A percentile compares a stretch with the other conserved stretches of the same genome.
These are phyloP conservation scores for Zymoseptoria ardabiliae DNA, from an alignment of 2,329 filamentous ascomycete species.

Conservation along the genomic window DNA sequence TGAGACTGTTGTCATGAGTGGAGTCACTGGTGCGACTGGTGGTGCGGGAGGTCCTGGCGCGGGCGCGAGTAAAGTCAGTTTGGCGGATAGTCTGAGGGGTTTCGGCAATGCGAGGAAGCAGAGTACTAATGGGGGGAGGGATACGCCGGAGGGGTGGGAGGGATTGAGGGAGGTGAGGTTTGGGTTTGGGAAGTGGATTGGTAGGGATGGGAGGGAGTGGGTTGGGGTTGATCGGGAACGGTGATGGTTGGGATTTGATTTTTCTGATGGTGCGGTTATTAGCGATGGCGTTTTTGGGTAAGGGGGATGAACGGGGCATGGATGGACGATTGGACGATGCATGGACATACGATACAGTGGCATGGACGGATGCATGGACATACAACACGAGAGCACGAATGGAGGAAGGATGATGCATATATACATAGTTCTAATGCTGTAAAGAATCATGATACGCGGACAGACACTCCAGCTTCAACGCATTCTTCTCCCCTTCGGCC, in stretches of 20 bases:
- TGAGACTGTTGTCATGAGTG: slow-evolving; percentile 5
- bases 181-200: slow-evolving; percentile 51
- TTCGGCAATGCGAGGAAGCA: slow-evolving; percentile 23
- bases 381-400: background rate
- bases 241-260: background rate
- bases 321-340: background rate
- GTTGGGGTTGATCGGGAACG: slow-evolving; percentile 51
- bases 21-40: slow-evolving; percentile 18
- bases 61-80: slow-evolving; percentile 20
- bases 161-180: slow-evolving; percentile 34
- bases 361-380: background rate
- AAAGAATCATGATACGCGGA: background rate
- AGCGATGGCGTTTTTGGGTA: slow-evolving; percentile 4
- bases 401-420: background rate
- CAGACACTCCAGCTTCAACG: background rate
- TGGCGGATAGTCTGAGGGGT: slow-evolving; percentile 29
- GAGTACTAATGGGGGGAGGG: background rate
- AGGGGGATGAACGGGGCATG: background rate
- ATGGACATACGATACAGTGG: background rate
- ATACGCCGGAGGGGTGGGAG: slow-evolving; percentile 2
- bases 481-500: background rate
- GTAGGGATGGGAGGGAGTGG: slow-evolving; percentile 53
- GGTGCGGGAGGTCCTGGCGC: slow-evolving; percentile 10
- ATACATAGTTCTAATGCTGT: background rate
- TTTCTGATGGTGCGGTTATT: background rate